These are phyloP conservation scores for Phytophthora pseudosyringae DNA, from an alignment of 352 stramenopile genomes.

Conservation along the genomic window DNA sequence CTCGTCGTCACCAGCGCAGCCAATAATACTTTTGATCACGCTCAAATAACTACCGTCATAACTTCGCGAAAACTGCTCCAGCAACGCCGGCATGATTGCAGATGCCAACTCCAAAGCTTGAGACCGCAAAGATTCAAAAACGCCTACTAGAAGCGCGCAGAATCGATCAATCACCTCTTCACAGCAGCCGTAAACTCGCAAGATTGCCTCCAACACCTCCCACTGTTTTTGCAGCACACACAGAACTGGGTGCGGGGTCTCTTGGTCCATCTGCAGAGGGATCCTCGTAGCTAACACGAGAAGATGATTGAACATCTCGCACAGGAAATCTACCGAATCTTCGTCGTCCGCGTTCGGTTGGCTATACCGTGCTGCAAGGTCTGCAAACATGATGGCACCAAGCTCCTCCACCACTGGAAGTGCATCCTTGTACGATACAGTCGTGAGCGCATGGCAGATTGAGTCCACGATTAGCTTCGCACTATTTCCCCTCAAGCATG, in stretches of 20 bases:
- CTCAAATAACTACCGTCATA: conserved; percentile 65
- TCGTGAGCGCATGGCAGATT: conserved; percentile 66
- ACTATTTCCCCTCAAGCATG: conserved; percentile 49
- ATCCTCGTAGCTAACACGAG: conserved; percentile 62
- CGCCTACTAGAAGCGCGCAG: conserved; percentile 56
- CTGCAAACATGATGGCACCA: conserved; percentile 67
- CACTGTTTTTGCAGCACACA: conserved; percentile 66
- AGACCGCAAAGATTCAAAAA: conserved; percentile 69
- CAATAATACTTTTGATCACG: conserved; percentile 77
- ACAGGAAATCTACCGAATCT: conserved; percentile 57
- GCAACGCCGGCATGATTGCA: conserved; percentile 63
- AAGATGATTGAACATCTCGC: conserved; percentile 67
- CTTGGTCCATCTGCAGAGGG: conserved; percentile 68
- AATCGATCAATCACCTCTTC: conserved; percentile 69
- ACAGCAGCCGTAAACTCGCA: conserved; percentile 53
- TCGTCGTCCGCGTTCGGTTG: conserved; percentile 57
- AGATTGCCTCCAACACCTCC: conserved; percentile 55
- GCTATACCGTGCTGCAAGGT: conserved; percentile 55
- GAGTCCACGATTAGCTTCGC: conserved; percentile 73
- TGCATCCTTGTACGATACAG: conserved; percentile 73
- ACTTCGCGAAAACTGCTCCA: conserved; percentile 70
- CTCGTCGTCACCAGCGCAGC: conserved; percentile 65
- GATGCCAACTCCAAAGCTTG: conserved; percentile 68
- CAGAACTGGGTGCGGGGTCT: conserved; percentile 62
- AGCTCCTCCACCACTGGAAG: conserved; percentile 69